Conservation (phyloP, 225 moss, liverwort and hornwort genomes). For the Bryum argenteum region DNA sequence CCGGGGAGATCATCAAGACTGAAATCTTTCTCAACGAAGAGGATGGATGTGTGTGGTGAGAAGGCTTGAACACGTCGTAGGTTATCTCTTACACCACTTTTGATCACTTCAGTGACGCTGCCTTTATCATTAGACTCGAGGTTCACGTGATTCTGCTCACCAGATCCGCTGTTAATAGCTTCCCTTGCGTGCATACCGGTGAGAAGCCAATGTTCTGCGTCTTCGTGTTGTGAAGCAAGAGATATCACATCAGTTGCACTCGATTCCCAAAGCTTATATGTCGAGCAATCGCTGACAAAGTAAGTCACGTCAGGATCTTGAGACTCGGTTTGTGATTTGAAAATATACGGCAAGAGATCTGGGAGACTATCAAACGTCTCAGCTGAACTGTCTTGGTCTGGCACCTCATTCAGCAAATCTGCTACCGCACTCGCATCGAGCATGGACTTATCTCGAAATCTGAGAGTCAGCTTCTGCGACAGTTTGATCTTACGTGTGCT, state of each 20-base stretch:
- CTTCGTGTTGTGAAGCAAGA: conserved; percentile 40
- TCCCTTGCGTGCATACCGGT: conserved; percentile 11
- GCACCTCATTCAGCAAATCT: conserved; percentile 30
- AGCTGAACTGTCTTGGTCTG: conserved; percentile 41
- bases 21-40: conserved; percentile 31
- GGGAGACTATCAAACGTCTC: conserved; percentile 58
- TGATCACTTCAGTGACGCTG: conserved; percentile 17
- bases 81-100: conserved; percentile 47
- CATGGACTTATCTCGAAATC: conserved; percentile 47
- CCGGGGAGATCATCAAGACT: conserved; percentile 19
- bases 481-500: conserved; percentile 59
- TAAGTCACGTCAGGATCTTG: conserved; percentile 23
- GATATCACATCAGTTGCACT: conserved; percentile 35
- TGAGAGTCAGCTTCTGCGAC: conserved; percentile 53
- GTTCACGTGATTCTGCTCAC: conserved; percentile 27
- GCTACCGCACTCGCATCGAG: conserved; percentile 19
- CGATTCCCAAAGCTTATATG: conserved; percentile 55
- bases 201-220: conserved; percentile 21
- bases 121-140: conserved; percentile 26
- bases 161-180: conserved; percentile 28
- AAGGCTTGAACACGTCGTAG: conserved; percentile 57
- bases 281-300: conserved; percentile 44
- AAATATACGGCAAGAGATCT: conserved; percentile 52
- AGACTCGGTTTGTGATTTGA: conserved; percentile 32
- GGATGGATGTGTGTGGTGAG: conserved; percentile 44